These are phyloP conservation scores for Tolypocladium amazonense DNA, from an alignment of 2,329 filamentous ascomycete species.

Conservation along the genomic window DNA sequence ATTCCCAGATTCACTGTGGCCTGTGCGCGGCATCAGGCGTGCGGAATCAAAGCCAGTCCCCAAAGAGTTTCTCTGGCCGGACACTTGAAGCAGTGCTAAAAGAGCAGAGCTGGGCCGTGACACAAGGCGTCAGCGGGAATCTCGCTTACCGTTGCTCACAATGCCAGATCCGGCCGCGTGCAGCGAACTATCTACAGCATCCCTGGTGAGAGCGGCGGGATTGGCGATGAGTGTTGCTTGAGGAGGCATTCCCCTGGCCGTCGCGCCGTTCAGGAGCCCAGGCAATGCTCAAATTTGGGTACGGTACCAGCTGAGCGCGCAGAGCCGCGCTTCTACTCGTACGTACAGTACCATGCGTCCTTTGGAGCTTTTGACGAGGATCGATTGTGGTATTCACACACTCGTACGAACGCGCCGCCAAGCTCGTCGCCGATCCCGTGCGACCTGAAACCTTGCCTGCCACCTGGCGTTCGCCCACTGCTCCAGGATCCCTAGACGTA, in stretches of 20 bases:
- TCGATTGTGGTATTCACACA: not conserved
- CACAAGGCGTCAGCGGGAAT: not conserved
- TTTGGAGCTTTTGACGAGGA: not conserved
- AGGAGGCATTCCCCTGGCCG: not conserved
- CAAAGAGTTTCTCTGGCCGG: not conserved
- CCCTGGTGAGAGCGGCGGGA: not conserved
- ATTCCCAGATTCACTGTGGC: slow-evolving; percentile 7
- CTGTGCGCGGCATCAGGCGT: slow-evolving; percentile 5
- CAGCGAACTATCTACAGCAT: slow-evolving; percentile 3
- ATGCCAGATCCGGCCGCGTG: slow-evolving; percentile 7
- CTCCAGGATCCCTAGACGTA: not conserved
- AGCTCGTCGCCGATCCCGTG: not conserved
- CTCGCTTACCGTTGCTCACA: slow-evolving; percentile 2
- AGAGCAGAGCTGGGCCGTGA: not conserved
- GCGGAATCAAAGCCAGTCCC: not conserved
- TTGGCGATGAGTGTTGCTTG: not conserved
- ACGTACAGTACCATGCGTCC: not conserved
- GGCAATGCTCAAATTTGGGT: not conserved
- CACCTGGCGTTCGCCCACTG: not conserved
- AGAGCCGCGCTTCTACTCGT: not conserved
- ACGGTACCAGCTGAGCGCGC: not conserved
- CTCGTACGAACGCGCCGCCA: not conserved
- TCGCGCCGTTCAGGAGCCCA: not conserved
- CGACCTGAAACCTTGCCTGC: slow-evolving; percentile 1
- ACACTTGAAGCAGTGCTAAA: not conserved